These are phyloP conservation scores for Eucalyptus marginata DNA, from an alignment of 345 rosid species.

Conservation along the genomic window DNA sequence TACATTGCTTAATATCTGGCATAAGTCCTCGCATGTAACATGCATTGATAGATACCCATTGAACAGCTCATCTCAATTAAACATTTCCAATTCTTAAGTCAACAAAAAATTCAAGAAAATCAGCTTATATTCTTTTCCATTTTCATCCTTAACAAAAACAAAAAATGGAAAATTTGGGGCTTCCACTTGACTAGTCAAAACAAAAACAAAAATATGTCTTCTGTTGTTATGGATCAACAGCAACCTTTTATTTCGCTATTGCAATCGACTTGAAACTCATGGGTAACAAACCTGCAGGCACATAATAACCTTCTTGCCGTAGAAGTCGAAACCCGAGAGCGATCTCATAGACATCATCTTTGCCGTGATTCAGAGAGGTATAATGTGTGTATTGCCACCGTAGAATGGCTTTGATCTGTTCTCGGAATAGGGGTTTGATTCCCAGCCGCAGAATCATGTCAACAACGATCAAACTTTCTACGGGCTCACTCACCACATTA, in stretches of 20 bases:
- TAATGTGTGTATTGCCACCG: background rate
- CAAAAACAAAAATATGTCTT: too few relatives aligned
- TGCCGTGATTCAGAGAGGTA: background rate
- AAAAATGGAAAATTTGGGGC: too few relatives aligned
- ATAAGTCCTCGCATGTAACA: background rate
- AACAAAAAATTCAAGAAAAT: background rate
- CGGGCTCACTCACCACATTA: background rate
- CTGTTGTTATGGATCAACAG: background rate
- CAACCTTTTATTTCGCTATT: background rate
- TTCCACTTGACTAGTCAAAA: too few relatives aligned
- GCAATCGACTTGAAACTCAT: background rate
- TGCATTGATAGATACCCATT: background rate
- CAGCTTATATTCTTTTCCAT: background rate
- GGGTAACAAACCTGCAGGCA: background rate
- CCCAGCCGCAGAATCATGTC: conserved; percentile 32
- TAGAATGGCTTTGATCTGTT: conserved; percentile 23
- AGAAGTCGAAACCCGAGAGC: conserved; percentile 19
- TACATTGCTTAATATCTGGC: background rate
- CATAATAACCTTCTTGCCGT: conserved; percentile 11
- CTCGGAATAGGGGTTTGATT: conserved; percentile 13
- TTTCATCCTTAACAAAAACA: background rate
- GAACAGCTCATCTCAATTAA: background rate
- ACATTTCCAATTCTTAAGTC: background rate
- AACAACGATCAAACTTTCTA: conserved; percentile 13
- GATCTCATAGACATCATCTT: background rate